These are phyloP conservation scores for Lentinula sp. DNA, from an alignment of 768 basidiomycete species.

Conservation along the genomic window DNA sequence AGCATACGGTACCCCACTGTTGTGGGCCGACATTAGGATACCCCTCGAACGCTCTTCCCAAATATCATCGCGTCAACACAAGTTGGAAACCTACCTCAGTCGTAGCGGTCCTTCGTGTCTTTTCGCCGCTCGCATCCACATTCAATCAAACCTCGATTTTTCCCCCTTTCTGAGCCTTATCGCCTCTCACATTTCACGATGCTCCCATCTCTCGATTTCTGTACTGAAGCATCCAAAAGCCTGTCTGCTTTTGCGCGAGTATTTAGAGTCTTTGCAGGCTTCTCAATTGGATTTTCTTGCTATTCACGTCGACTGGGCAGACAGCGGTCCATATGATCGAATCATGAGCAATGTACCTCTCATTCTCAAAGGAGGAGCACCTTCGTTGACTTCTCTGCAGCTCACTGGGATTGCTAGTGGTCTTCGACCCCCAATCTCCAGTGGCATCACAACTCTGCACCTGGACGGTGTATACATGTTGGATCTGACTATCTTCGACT, in stretches of 20 bases:
- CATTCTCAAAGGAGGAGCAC: slow-evolving; percentile 26
- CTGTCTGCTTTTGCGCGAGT: slow-evolving; percentile 18
- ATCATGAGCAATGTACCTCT: slow-evolving; percentile 20
- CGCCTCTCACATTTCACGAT: slow-evolving; percentile 28
- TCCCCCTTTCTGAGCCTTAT: slow-evolving; percentile 24
- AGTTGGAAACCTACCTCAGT: slow-evolving; percentile 24
- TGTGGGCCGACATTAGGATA: slow-evolving; percentile 39
- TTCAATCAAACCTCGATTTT: slow-evolving; percentile 18
- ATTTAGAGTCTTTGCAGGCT: slow-evolving; percentile 20
- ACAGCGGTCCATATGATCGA: slow-evolving; percentile 1
- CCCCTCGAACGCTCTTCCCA: slow-evolving; percentile 18
- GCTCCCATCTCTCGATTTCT: slow-evolving; percentile 31
- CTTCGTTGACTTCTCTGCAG: slow-evolving; percentile 32
- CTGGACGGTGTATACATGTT: slow-evolving; percentile 34
- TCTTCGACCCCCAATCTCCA: slow-evolving; percentile 29
- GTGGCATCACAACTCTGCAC: slow-evolving; percentile 32
- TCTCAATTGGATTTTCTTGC: slow-evolving; percentile 35
- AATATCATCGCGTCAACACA: slow-evolving; percentile 16
- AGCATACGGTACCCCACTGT: slow-evolving; percentile 30
- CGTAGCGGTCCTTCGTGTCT: slow-evolving; percentile 28
- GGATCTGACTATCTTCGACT: slow-evolving; percentile 28
- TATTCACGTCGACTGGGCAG: slow-evolving; percentile 20
- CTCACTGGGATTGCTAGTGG: slow-evolving; percentile 35
- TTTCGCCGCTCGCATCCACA: slow-evolving; percentile 29
- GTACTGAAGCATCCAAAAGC: slow-evolving; percentile 14